Percentiles rank a stretch among this genome's conserved stretches.
Conservation (phyloP, 1,139 yeast species). For the Blastobotrys elegans region DNA sequence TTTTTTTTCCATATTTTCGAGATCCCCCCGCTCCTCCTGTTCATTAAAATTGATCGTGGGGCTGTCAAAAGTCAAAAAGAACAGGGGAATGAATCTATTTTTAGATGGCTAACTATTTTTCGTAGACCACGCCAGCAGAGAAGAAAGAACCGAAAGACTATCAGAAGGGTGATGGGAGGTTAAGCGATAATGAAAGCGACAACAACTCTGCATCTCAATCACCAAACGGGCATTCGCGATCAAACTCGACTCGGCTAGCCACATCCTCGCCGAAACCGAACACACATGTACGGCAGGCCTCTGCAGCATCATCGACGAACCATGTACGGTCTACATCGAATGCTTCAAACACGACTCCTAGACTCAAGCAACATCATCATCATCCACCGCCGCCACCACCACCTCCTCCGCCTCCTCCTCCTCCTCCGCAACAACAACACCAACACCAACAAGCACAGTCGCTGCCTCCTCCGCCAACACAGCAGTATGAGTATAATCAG, state of each 20-base stretch:
- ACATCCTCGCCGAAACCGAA: background rate
- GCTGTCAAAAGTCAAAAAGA: background rate
- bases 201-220: conserved; percentile 5
- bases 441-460: background rate
- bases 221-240: conserved; percentile 1
- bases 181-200: conserved; percentile 24
- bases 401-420: background rate
- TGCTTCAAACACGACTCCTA: background rate
- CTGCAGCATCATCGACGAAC: background rate
- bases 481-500: conserved; percentile 16
- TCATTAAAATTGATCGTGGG: too few relatives aligned
- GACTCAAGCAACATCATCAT: background rate
- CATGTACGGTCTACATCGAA: background rate
- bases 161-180: conserved; percentile 25
- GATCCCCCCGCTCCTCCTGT: too few relatives aligned
- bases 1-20: background rate
- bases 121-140: conserved; percentile 32
- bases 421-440: background rate
- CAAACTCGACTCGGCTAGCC: background rate
- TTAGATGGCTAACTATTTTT: too few relatives aligned
- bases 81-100: background rate
- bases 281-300: background rate
- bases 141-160: conserved; percentile 29
- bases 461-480: background rate
- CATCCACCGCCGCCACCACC: background rate